phyloP scores from a whole-genome alignment of 768 basidiomycete species.

The Hemileccinum impolitum region DNA sequence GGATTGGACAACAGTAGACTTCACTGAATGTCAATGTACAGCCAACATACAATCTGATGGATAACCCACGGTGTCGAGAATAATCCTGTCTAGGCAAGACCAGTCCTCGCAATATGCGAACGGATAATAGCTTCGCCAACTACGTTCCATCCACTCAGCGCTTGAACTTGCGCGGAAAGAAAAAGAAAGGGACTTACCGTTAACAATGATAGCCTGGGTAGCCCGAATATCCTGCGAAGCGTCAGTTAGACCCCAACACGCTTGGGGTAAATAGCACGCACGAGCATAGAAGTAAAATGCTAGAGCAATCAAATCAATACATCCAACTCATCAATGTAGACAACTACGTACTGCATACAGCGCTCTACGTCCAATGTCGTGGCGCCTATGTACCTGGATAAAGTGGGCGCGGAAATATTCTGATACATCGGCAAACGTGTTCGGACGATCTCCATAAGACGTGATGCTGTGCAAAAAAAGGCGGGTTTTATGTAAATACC shows the following conservation, averaged over 20 bases:
- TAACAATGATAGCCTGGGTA: conserved; percentile 62
- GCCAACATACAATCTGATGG: conserved; percentile 12
- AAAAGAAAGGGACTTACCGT: conserved; percentile 39
- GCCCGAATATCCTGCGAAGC: conserved; percentile 56
- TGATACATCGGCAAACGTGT: conserved; percentile 66
- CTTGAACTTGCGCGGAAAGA: not conserved
- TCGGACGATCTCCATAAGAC: conserved; percentile 70
- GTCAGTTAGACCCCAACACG: not conserved
- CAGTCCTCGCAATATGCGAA: conserved; percentile 57
- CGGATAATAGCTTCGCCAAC: conserved; percentile 68
- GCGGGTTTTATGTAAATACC: not conserved
- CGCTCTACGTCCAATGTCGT: conserved; percentile 55
- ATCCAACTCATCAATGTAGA: not conserved
- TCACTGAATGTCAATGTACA: conserved; percentile 3
- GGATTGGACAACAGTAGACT: conserved; percentile 13
- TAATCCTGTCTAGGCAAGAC: conserved; percentile 30
- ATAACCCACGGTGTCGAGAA: conserved; percentile 1
- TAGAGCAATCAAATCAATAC: conserved; percentile 24
- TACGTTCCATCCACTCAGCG: conserved; percentile 22
- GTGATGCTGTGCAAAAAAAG: conserved; percentile 51
- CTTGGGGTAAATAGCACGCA: conserved; percentile 26
- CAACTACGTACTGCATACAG: conserved; percentile 57
- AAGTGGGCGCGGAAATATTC: conserved; percentile 88
- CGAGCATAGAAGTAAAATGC: conserved; percentile 75
- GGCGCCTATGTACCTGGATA: conserved; percentile 65